A percentile compares a stretch with the other conserved stretches of the same genome.
Conservation (phyloP, 495 filamentous ascomycete species). For the Aspergillus incahuasiensis region DNA sequence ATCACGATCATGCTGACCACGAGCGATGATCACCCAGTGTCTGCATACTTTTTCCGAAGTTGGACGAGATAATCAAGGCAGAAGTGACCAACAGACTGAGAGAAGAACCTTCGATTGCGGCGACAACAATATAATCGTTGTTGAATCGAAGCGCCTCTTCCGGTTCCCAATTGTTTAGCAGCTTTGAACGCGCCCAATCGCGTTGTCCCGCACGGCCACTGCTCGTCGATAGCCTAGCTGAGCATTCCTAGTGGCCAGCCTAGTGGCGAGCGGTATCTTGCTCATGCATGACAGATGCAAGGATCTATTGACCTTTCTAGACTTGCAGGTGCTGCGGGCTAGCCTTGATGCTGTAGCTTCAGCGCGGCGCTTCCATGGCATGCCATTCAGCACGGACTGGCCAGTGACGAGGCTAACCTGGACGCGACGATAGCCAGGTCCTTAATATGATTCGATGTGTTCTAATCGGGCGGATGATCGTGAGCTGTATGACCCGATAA, state of each 20-base stretch:
- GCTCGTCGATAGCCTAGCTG: neutral
- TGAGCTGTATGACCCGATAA: slow-evolving; percentile 14
- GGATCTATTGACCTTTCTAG: neutral
- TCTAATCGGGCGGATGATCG: neutral
- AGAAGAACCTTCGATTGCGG: neutral
- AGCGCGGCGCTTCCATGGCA: neutral
- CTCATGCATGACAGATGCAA: slow-evolving; percentile 7
- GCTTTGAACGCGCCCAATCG: neutral
- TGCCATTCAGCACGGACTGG: neutral
- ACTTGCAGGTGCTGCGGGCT: neutral
- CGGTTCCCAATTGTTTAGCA: neutral
- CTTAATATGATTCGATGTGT: neutral
- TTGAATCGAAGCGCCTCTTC: neutral
- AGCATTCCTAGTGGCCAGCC: neutral
- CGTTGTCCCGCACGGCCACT: slow-evolving; percentile 13
- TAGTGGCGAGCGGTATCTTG: slow-evolving; percentile 2
- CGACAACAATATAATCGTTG: neutral
- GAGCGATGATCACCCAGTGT: neutral
- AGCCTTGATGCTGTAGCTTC: neutral
- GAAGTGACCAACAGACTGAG: neutral
- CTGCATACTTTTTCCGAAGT: slow-evolving; percentile 13
- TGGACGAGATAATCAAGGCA: slow-evolving; percentile 5
- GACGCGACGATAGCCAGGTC: neutral
- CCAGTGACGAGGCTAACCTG: neutral
- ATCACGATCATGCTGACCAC: neutral